Evolutionary conservation across 257 asterid species (phyloP).

Genomic region (Salvia splendens): DNA sequence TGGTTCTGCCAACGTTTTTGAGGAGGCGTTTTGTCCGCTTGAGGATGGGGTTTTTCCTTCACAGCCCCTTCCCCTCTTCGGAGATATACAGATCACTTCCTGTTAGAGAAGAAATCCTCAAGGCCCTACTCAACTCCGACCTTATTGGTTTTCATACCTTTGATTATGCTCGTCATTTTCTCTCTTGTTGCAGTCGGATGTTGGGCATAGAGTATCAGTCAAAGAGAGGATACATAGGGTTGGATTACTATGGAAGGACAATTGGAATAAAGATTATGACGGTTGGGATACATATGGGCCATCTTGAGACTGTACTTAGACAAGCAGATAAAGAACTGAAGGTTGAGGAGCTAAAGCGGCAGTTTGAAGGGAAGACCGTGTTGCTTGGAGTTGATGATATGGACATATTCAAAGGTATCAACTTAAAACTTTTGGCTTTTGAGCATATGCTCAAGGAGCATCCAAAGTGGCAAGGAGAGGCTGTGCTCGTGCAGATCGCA

Average conservation of each 20-base stretch:
- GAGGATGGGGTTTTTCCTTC: conserved; percentile 76
- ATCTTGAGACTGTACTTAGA: conserved; percentile 60
- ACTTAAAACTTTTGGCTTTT: conserved; percentile 71
- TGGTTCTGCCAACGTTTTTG: conserved; percentile 85
- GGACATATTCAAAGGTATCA: conserved; percentile 56
- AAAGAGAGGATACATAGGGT: conserved; percentile 75
- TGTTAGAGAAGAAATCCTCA: conserved; percentile 78
- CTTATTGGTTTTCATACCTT: conserved; percentile 85
- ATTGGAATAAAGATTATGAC: conserved; percentile 74
- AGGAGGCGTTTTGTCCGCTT: conserved; percentile 73
- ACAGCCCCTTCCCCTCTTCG: conserved; percentile 78
- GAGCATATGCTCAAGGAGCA: conserved; percentile 75
- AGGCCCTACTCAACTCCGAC: conserved; percentile 72
- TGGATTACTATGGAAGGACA: conserved; percentile 43
- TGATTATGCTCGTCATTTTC: conserved; percentile 38
- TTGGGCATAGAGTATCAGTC: conserved; percentile 78
- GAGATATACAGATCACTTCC: conserved; percentile 82
- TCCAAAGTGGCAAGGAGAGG: conserved; percentile 67
- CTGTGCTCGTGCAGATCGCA: conserved; percentile 71
- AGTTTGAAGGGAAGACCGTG: conserved; percentile 65
- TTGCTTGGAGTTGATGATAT: conserved; percentile 54
- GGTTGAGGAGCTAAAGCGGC: conserved; percentile 55
- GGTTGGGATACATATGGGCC: conserved; percentile 79
- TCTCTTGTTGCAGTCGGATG: conserved; percentile 77
- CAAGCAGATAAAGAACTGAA: conserved; percentile 55